Conservation (phyloP, 805 yeast genomes). For the Metschnikowia chrysomelidarum region DNA sequence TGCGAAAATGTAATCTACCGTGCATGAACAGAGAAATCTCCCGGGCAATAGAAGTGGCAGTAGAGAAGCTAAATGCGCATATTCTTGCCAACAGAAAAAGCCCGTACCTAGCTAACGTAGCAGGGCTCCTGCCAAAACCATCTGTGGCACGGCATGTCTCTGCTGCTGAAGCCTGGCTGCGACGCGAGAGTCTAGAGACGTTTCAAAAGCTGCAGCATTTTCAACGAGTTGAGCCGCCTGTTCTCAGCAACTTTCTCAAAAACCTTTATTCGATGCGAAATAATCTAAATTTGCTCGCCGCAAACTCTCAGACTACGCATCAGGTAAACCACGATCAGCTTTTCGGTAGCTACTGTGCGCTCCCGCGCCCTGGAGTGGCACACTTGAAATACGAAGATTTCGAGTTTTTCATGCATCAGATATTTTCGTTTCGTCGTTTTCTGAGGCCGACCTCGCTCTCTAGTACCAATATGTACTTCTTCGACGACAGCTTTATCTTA, state of each 20-base stretch:
- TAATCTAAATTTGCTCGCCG: slow-evolving; percentile 7
- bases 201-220: slow-evolving; percentile 12
- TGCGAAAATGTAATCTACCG: no score
- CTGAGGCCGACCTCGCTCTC: slow-evolving; percentile 25
- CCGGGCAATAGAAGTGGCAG: no score
- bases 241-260: slow-evolving; percentile 6
- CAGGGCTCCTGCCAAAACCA: not conserved
- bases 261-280: slow-evolving; percentile 14
- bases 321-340: slow-evolving; percentile 27
- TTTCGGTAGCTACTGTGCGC: slow-evolving; percentile 24
- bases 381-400: slow-evolving; percentile 27
- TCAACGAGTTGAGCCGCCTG: slow-evolving; percentile 9
- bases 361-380: slow-evolving; percentile 27
- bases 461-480: slow-evolving; percentile 8
- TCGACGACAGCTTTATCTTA: slow-evolving; percentile 5
- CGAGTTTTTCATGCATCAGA: slow-evolving; percentile 26
- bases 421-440: slow-evolving; percentile 26
- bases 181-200: slow-evolving; percentile 7
- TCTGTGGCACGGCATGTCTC: slow-evolving; percentile 3
- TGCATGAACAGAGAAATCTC: no score
- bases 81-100: slow-evolving; percentile 6
- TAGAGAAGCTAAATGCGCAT: slow-evolving; percentile 9
- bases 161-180: slow-evolving; percentile 8
- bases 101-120: slow-evolving; percentile 11
- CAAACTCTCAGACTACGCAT: slow-evolving; percentile 5